Percentiles rank a stretch among this genome's conserved stretches.
These are phyloP conservation scores for Beta vulgaris DNA, from an alignment of 148 eudicot genomes.

Conservation along the genomic window DNA sequence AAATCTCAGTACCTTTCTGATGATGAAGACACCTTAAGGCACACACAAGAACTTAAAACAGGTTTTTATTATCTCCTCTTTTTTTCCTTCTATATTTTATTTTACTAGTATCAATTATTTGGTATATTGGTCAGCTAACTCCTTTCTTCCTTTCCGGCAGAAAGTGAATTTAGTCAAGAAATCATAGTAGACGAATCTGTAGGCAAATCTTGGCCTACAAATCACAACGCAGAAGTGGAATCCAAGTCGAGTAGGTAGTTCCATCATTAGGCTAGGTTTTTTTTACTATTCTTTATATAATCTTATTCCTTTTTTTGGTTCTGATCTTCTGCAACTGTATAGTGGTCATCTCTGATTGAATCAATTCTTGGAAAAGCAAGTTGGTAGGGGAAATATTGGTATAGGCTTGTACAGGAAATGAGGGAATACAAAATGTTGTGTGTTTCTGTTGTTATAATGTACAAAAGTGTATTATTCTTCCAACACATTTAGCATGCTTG, in stretches of 20 bases:
- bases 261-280: neutral
- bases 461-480: neutral
- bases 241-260: neutral
- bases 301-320: neutral
- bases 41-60: conserved; percentile 28
- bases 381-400: neutral
- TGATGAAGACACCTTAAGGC: conserved; percentile 26
- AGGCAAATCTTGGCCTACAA: neutral
- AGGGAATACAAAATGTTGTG: neutral
- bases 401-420: conserved; percentile 3
- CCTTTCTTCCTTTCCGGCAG: too few species aligned
- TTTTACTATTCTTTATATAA: neutral
- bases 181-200: conserved; percentile 15
- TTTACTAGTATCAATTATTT: neutral
- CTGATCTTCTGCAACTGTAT: conserved; percentile 2
- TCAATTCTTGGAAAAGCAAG: neutral
- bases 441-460: neutral
- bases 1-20: conserved; percentile 21
- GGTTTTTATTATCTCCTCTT: conserved; percentile 11
- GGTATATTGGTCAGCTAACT: neutral
- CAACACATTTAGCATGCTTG: neutral
- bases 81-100: neutral
- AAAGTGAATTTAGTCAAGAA: conserved; percentile 36
- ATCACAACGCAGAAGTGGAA: neutral
- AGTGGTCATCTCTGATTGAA: neutral